Base-by-base conservation (phyloP, 345 rosid species). In the Aegle marmelos region DNA sequence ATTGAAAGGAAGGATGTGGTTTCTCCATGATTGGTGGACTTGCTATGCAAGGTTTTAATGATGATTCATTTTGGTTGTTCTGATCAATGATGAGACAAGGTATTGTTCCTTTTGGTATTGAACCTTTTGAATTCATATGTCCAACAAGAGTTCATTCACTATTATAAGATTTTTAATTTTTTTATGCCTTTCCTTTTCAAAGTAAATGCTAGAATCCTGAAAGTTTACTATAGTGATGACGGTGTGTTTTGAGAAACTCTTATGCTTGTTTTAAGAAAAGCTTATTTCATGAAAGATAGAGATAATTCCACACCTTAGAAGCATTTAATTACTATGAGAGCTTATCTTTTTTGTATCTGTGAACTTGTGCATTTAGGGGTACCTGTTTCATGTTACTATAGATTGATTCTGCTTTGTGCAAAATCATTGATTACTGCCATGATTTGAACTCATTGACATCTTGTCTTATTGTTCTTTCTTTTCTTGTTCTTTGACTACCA, bases 71-170 rank as follows among this genome's bases (percentile, higher is more conserved):
- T 76, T 70, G 25, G 58, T 73, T 87, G 82, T 84, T 92, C 77
- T 80, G 63, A 31, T 79, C 76, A 30, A 94, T 92, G 95, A 85
- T 90, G 77, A 54, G 57, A 68, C 90, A 92, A 90, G 97, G 98
- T 92, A 79, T 4, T 17, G 17, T 17, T 30, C 37, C 54, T 56
- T 22, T 76, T n/a, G 45, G 36, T 53, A 45, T 71, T 71, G 74
- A 39, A 16, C 27, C 62, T 74, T 45, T 24, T 77, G n/a, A 60
- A 68, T 67, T 24, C 71, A 45, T 36, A 7, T 24, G 65, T 31
- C 27, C 28, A 31, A 10, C 21, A 31, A 54, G 22, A 36, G 58
- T 19, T 74, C 6, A 61, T 9, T 45, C 39, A 41, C 59, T 37
- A 28, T 10, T 5, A 8, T 4, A 39, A 73, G 24, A 45, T 13